These are phyloP conservation scores for Aspergillus uvarum DNA, from an alignment of 2,329 filamentous ascomycete species.

Conservation along the genomic window DNA sequence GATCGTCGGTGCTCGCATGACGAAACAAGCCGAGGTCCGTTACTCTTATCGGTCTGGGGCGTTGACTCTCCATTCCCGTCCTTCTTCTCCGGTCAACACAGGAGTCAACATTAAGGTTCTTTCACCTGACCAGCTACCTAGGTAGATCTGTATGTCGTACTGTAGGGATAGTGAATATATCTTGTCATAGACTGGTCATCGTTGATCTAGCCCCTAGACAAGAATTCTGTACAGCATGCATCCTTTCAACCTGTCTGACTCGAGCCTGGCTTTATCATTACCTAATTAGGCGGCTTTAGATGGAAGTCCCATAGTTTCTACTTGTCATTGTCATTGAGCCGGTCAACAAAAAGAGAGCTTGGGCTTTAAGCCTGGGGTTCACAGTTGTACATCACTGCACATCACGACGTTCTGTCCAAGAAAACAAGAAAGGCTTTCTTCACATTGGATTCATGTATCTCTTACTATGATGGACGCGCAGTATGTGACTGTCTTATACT, in stretches of 20 bases:
- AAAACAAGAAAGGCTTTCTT: too few relatives aligned
- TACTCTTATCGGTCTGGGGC: constrained; percentile 14
- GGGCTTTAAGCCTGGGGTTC: too few relatives aligned
- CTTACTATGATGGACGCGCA: too few relatives aligned
- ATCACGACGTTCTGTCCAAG: too few relatives aligned
- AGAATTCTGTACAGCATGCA: not conserved
- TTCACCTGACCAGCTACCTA: not conserved
- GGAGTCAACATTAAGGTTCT: not conserved
- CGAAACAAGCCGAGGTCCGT: constrained; percentile 36
- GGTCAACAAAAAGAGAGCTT: not conserved
- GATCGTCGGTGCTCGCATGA: constrained; percentile 21
- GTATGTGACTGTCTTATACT: not conserved
- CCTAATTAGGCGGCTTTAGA: not conserved
- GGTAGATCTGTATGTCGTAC: not conserved
- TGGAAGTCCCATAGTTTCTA: not conserved
- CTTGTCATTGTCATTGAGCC: not conserved
- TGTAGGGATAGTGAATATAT: too few relatives aligned
- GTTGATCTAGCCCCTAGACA: not conserved
- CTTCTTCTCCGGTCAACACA: constrained; percentile 17
- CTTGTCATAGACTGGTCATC: too few relatives aligned
- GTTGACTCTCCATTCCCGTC: constrained; percentile 17
- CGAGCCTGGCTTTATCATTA: not conserved
- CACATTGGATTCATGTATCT: too few relatives aligned
- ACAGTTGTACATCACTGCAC: too few relatives aligned
- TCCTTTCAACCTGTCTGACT: not conserved